These are phyloP conservation scores for Tolypocladium pustulatum DNA, from an alignment of 2,329 filamentous ascomycete genomes.

Conservation along the genomic window DNA sequence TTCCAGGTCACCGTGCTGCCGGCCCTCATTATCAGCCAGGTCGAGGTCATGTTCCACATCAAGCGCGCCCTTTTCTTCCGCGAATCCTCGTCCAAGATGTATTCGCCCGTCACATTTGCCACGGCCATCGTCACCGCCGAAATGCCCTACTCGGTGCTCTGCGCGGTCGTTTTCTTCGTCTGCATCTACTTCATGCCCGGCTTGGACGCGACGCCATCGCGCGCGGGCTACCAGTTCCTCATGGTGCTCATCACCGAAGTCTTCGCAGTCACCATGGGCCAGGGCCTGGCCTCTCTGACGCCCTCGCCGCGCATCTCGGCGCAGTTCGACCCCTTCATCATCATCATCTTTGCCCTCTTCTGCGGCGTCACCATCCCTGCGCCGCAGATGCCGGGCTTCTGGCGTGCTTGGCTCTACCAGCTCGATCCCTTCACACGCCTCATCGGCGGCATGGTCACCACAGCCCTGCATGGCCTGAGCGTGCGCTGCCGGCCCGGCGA, in stretches of 20 bases:
- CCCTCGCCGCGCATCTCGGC: constrained; percentile 70
- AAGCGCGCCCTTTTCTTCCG: constrained; percentile 76
- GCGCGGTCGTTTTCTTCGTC: constrained; percentile 70
- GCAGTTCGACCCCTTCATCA: constrained; percentile 71
- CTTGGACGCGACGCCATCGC: constrained; percentile 48
- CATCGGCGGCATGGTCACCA: constrained; percentile 70
- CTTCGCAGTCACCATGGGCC: constrained; percentile 72
- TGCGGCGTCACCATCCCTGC: constrained; percentile 78
- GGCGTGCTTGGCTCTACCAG: constrained; percentile 72
- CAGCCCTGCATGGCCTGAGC: constrained; percentile 55
- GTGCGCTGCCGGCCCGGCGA: constrained; percentile 54
- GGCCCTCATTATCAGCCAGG: constrained; percentile 71
- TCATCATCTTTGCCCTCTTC: constrained; percentile 76
- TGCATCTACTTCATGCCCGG: constrained; percentile 79
- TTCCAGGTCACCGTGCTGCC: constrained; percentile 84
- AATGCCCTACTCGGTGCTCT: constrained; percentile 73
- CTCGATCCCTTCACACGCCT: constrained; percentile 76
- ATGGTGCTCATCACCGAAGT: constrained; percentile 76
- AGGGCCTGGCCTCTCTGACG: constrained; percentile 66
- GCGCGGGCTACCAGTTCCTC: constrained; percentile 80
- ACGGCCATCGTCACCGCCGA: constrained; percentile 72
- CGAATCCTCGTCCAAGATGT: constrained; percentile 78
- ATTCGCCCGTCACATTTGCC: constrained; percentile 70
- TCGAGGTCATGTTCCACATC: constrained; percentile 71
- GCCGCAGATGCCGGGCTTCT: constrained; percentile 67